Conservation (phyloP, 108 stramenopile species). For the Nitzschia sp. region DNA sequence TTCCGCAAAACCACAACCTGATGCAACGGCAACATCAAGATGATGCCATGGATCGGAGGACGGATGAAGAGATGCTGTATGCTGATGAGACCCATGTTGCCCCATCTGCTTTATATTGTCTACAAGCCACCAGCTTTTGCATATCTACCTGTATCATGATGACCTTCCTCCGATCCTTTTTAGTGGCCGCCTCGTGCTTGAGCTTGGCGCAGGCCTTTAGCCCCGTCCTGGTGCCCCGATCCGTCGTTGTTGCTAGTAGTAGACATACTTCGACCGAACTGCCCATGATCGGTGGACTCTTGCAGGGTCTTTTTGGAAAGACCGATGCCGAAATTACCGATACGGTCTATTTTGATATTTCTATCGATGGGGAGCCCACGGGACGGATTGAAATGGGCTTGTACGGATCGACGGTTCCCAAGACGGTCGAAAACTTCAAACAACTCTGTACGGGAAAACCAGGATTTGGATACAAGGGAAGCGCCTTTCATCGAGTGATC, state of each 20-base stretch:
- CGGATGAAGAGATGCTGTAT: too few species aligned
- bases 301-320: constrained; percentile 46
- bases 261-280: constrained; percentile 15
- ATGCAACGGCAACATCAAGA: too few species aligned
- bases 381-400: constrained; percentile 91
- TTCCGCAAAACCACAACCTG: too few species aligned
- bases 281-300: constrained; percentile 35
- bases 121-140: too few species aligned
- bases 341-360: constrained; percentile 91
- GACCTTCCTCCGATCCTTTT: neutral
- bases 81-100: too few species aligned
- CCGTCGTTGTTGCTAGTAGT: neutral
- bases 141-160: neutral
- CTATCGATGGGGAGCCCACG: constrained; percentile 65
- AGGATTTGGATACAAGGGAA: constrained; percentile 90
- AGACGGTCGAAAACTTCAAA: constrained; percentile 89
- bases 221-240: neutral
- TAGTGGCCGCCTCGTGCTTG: neutral
- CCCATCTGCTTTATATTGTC: too few species aligned
- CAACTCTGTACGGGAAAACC: constrained; percentile 81
- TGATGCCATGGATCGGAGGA: too few species aligned
- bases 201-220: neutral
- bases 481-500: constrained; percentile 88
- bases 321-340: constrained; percentile 82
- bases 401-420: constrained; percentile 85